Percentiles rank a stretch among this genome's conserved stretches.
Evolutionary conservation across 108 stramenopile genomes (phyloP).

Genomic region (Chaetoceros tenuissimus): DNA sequence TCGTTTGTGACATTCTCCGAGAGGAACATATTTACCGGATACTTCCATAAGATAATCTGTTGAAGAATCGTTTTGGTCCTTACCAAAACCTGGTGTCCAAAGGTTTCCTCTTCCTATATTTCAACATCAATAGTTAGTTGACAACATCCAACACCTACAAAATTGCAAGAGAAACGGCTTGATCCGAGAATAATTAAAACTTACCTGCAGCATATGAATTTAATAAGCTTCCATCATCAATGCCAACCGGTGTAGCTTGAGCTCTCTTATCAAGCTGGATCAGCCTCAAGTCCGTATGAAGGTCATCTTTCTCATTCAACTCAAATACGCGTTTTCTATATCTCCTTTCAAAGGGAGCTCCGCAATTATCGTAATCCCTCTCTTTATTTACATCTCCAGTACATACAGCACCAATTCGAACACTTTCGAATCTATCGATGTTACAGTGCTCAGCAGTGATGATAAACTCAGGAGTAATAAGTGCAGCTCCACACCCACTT

Average conservation of each 20-base stretch:
- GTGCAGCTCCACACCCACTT: slow-evolving; percentile 21
- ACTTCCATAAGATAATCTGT: not conserved
- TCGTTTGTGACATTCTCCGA: not conserved
- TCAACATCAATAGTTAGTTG: not conserved
- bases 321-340: not conserved
- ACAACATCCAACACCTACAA: not conserved
- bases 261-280: not conserved
- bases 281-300: not conserved
- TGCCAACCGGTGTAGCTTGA: not conserved
- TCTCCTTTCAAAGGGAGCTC: not conserved
- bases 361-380: not conserved
- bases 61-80: not conserved
- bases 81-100: not conserved
- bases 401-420: not conserved
- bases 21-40: not conserved
- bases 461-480: slow-evolving; percentile 37
- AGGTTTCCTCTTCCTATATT: not conserved
- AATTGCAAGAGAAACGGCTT: no score
- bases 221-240: not conserved
- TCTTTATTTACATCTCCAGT: not conserved
- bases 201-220: not conserved
- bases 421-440: not conserved
- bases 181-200: no score
- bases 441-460: slow-evolving; percentile 40
- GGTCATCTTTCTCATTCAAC: not conserved